A percentile compares a stretch with the other conserved stretches of the same genome.
Conservation (phyloP, 2,329 filamentous ascomycete species). For the Penicillium sp. region DNA sequence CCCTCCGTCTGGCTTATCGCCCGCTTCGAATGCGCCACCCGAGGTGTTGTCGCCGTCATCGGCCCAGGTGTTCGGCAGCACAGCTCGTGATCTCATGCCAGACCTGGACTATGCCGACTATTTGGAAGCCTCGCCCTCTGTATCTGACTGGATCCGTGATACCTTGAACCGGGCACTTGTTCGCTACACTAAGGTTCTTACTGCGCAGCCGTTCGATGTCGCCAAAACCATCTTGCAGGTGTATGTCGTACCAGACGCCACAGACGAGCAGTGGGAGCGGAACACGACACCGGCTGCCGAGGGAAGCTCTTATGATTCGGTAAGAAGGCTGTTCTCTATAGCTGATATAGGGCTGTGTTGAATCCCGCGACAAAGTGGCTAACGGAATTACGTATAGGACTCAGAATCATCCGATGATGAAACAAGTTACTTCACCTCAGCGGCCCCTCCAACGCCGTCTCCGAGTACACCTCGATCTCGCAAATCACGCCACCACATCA, state of each 20-base stretch:
- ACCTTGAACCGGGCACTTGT: constrained; percentile 82
- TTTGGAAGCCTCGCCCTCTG: constrained; percentile 72
- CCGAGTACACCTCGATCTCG: constrained; percentile 42
- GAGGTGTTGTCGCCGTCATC: constrained; percentile 40
- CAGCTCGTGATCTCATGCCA: constrained; percentile 80
- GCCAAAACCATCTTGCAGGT: constrained; percentile 91
- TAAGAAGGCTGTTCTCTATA: constrained; percentile 10
- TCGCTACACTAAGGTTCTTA: constrained; percentile 85
- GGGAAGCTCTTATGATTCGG: constrained; percentile 34
- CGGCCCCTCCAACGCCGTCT: constrained; percentile 43
- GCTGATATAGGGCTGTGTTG: background rate
- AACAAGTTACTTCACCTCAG: constrained; percentile 78
- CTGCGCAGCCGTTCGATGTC: constrained; percentile 95
- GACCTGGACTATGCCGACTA: constrained; percentile 93
- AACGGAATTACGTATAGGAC: constrained; percentile 24
- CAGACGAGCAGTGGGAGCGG: constrained; percentile 32
- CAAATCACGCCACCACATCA: constrained; percentile 41
- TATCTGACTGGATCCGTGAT: constrained; percentile 70
- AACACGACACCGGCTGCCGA: constrained; percentile 25
- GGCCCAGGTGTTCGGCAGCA: constrained; percentile 53
- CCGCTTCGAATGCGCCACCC: constrained; percentile 36
- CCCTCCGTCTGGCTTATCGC: constrained; percentile 62
- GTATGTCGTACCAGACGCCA: constrained; percentile 49
- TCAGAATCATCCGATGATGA: constrained; percentile 66
- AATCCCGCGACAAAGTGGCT: background rate